Evolutionary conservation across 2,329 filamentous ascomycete species (phyloP), one percentile per base, ranked within the genome.

Genomic region (Tolypocladium tropicale): DNA sequence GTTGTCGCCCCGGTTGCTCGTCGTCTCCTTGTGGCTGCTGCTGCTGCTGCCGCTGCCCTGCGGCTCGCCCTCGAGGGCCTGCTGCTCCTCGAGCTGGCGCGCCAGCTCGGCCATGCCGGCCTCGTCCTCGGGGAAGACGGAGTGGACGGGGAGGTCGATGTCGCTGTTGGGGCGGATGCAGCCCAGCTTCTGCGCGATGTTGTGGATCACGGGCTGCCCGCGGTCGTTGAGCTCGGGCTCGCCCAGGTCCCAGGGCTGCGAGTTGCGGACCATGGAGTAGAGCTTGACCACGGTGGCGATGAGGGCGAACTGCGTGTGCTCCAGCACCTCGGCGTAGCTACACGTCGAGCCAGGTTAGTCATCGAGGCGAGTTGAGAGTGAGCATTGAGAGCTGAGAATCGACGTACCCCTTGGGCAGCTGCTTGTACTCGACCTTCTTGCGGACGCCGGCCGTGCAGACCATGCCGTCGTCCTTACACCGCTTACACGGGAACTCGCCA

Each of bases 391-490:
- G 14, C 2, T 21, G 6, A 3, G 36, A 21, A 9, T 41, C 18
- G 18, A 66, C 78, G 57, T 76, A 84, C 77, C 82, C 82, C 73
- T 79, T 72, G 12, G 83, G 82, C 51, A 85, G 67, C 69, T 85
- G 82, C 72, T 86, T 86, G 67, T 83, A 85, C 63, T 85, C 82
- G n/a, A 81, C 82, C 79, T 85, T 85, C 65, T 85, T 85, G 59
- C 83, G 74, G 16, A 81, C 78, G 9, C 82, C 82, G 18, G 82
- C 81, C 9, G 80, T 84, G 69, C 83, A 85, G 23, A 85, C 80
- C 9, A 84, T 72, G 18, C 81, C 81, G 59, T 86, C 83, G 61
- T 85, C 82, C 68, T 83, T 85, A 68, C 83, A 86, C 63, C 83
- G 74, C 70, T 85, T 85, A 68, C 83, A 86, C 11, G 82, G 82